A percentile compares a stretch with the other conserved stretches of the same genome.
These are phyloP conservation scores for Acorus calamus DNA, from an alignment of 106 monocot species.

Conservation along the genomic window DNA sequence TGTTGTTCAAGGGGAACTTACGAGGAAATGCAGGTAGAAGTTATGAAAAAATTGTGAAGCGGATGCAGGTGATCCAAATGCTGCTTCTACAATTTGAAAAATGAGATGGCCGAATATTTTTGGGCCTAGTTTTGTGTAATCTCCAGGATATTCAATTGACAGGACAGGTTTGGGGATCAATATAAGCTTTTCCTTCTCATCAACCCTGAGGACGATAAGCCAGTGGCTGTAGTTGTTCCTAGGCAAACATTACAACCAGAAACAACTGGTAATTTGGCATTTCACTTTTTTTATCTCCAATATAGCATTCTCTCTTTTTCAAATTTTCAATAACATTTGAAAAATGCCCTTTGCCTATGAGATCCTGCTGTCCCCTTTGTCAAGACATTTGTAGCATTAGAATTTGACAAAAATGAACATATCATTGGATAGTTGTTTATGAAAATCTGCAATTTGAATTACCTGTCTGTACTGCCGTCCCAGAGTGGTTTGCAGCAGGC, in stretches of 20 bases:
- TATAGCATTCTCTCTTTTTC: background rate
- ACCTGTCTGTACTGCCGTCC: conserved; percentile 56
- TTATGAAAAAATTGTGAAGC: conserved; percentile 77
- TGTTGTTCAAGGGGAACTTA: conserved; percentile 83
- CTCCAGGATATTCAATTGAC: conserved; percentile 25
- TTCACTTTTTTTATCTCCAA: background rate
- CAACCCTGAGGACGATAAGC: conserved; percentile 91
- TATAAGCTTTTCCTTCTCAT: conserved; percentile 84
- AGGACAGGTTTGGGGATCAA: conserved; percentile 92
- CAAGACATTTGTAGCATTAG: too few relatives aligned
- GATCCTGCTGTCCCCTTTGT: background rate
- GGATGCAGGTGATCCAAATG: conserved; percentile 47
- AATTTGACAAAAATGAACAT: too few relatives aligned
- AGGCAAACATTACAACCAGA: conserved; percentile 56
- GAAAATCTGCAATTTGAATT: too few relatives aligned
- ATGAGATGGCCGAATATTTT: background rate
- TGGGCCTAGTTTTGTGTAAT: conserved; percentile 17
- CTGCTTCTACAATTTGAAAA: conserved; percentile 3
- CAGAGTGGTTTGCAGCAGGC: conserved; percentile 91
- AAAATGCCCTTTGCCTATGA: background rate
- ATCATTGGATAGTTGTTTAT: too few relatives aligned
- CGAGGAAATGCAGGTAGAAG: conserved; percentile 69
- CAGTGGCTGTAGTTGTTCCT: conserved; percentile 85
- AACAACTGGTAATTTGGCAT: conserved; percentile 39
- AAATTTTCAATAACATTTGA: background rate